These are phyloP conservation scores for Pythium biforme DNA, from an alignment of 352 stramenopile species.

Conservation along the genomic window DNA sequence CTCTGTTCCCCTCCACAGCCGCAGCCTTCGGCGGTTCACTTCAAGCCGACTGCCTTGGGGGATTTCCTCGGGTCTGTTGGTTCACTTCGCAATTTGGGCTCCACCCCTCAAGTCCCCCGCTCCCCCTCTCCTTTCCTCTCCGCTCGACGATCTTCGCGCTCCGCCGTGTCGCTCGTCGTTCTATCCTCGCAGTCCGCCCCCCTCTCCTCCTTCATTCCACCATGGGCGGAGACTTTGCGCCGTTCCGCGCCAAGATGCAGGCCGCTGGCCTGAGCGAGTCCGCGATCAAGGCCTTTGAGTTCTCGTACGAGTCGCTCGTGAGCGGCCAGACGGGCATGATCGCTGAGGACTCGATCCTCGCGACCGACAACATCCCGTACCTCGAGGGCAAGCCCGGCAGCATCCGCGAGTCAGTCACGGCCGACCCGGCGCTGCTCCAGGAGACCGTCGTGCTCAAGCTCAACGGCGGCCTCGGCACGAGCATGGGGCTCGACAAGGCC, in stretches of 20 bases:
- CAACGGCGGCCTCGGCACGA: constrained; percentile 84
- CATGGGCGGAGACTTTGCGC: constrained; percentile 65
- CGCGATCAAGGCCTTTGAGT: constrained; percentile 97
- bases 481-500: constrained; percentile 94
- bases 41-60: constrained; percentile 9
- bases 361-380: constrained; percentile 77
- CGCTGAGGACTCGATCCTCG: constrained; percentile 91
- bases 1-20: not conserved
- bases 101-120: constrained; percentile 14
- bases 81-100: constrained; percentile 24
- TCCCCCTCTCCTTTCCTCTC: not conserved
- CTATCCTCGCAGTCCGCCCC: constrained; percentile 1
- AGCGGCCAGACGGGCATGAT: constrained; percentile 96
- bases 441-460: constrained; percentile 89
- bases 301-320: constrained; percentile 95
- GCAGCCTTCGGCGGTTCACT: not conserved
- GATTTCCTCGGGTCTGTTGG: not conserved
- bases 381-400: constrained; percentile 72
- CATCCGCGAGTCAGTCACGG: constrained; percentile 75
- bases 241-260: constrained; percentile 96
- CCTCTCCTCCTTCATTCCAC: not conserved
- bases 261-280: constrained; percentile 92
- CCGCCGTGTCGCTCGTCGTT: constrained; percentile 14
- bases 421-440: constrained; percentile 70
- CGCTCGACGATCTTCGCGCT: constrained; percentile 20